Conservation (phyloP, 306 rosid genomes). For the Dalbergia cochinchinensis region DNA sequence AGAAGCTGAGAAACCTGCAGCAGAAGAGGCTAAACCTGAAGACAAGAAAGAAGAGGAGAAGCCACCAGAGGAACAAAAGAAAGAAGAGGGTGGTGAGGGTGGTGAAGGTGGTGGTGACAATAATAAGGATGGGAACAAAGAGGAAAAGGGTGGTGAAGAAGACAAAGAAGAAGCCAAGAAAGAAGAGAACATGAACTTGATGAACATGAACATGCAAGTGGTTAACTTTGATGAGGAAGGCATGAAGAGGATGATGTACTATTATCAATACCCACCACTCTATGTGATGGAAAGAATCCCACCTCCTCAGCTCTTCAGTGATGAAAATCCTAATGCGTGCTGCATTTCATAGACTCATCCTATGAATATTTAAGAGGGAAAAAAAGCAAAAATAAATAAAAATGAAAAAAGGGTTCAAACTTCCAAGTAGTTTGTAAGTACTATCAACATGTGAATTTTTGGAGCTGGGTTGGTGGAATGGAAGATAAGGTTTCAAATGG, state of each 20-base stretch:
- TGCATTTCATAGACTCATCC: constrained; percentile 62
- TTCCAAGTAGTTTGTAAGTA: constrained; percentile 4
- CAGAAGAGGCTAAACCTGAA: constrained; percentile 49
- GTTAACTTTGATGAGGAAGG: constrained; percentile 60
- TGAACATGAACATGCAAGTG: background rate
- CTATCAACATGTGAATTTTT: constrained; percentile 23
- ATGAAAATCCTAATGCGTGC: constrained; percentile 97
- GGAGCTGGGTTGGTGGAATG: constrained; percentile 47
- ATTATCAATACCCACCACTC: constrained; percentile 77
- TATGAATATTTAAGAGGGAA: background rate
- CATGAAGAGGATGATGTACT: constrained; percentile 84
- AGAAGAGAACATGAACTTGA: constrained; percentile 36
- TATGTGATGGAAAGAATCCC: constrained; percentile 77
- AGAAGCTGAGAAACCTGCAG: constrained; percentile 59
- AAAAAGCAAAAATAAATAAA: background rate
- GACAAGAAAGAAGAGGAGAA: constrained; percentile 65
- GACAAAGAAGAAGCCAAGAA: constrained; percentile 47
- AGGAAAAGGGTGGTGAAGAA: constrained; percentile 54
- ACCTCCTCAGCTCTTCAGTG: constrained; percentile 94
- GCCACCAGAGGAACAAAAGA: constrained; percentile 55
- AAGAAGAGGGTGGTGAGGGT: constrained; percentile 51
- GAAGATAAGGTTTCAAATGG: constrained; percentile 22
- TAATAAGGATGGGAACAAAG: constrained; percentile 20
- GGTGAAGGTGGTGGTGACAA: constrained; percentile 46
- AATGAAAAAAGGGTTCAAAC: background rate